Percentiles rank a stretch among this genome's conserved stretches.
Evolutionary conservation across 108 stramenopile genomes (phyloP).

Genomic region (Pseudonitzschia pungens): DNA sequence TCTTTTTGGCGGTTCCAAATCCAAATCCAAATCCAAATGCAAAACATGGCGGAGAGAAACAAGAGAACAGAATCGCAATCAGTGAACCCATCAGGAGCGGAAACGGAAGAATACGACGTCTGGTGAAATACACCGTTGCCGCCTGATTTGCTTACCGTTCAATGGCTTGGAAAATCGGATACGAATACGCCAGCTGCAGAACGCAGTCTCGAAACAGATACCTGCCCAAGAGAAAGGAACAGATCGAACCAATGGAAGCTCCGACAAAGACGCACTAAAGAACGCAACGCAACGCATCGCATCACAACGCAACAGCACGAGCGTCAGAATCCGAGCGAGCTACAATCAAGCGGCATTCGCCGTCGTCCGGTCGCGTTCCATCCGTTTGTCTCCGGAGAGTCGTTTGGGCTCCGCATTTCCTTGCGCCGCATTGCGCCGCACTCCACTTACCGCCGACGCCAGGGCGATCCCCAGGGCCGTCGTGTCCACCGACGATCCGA

Average conservation of each 20-base stretch:
- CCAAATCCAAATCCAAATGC: no score
- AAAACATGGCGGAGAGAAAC: no score
- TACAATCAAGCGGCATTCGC: no score
- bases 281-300: background rate
- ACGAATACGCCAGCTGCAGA: conserved; percentile 22
- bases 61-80: background rate
- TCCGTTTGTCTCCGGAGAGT: no score
- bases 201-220: conserved; percentile 65
- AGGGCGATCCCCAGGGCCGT: conserved; percentile 40
- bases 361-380: no score
- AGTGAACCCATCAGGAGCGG: no score
- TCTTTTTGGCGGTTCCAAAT: no score
- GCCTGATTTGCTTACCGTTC: conserved; percentile 18
- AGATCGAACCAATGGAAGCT: conserved; percentile 30
- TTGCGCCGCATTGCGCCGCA: no score
- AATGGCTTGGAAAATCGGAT: conserved; percentile 39
- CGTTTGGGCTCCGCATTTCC: no score
- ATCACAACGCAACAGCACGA: no score
- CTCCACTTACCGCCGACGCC: conserved; percentile 36
- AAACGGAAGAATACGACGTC: background rate
- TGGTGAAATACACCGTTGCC: background rate
- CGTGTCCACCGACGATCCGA: conserved; percentile 51
- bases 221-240: conserved; percentile 57
- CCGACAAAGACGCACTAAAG: conserved; percentile 28
- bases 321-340: background rate